Conservation (phyloP, 1,284 basidiomycete species). For the Ustilago vetiveriae region DNA sequence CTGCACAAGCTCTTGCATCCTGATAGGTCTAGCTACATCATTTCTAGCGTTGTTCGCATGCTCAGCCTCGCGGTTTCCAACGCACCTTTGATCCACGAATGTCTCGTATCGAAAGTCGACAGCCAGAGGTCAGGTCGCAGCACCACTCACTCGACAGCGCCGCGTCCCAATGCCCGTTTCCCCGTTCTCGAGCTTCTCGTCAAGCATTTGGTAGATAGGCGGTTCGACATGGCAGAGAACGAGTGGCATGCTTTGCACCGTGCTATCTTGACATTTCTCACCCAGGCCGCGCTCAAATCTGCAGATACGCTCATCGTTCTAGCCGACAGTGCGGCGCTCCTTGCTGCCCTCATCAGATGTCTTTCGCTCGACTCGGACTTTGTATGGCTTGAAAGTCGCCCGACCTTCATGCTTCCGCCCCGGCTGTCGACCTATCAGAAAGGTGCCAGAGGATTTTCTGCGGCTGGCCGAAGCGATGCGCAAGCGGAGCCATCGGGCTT, state of each 20-base stretch:
- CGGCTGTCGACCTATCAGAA: slow-evolving; percentile 5
- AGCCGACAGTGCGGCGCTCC: slow-evolving; percentile 49
- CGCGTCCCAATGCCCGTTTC: slow-evolving; percentile 32
- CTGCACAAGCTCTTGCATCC: slow-evolving; percentile 38
- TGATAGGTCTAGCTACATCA: slow-evolving; percentile 19
- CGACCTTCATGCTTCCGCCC: slow-evolving; percentile 26
- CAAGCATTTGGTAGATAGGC: slow-evolving; percentile 56
- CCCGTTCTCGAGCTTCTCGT: slow-evolving; percentile 52
- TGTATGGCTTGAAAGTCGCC: slow-evolving; percentile 43
- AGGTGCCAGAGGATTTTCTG: not conserved
- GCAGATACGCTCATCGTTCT: slow-evolving; percentile 46
- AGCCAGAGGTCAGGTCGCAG: not conserved
- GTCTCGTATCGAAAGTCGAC: slow-evolving; percentile 24
- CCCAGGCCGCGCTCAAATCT: slow-evolving; percentile 36
- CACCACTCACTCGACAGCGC: not conserved
- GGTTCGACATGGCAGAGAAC: slow-evolving; percentile 36
- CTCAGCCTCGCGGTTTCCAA: slow-evolving; percentile 25
- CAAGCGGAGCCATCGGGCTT: slow-evolving; percentile 21
- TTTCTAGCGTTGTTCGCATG: slow-evolving; percentile 26
- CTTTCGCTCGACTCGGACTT: slow-evolving; percentile 49
- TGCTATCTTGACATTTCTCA: slow-evolving; percentile 37
- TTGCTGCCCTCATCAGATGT: slow-evolving; percentile 52
- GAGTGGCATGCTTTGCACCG: slow-evolving; percentile 41
- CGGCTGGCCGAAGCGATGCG: slow-evolving; percentile 1
- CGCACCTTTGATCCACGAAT: slow-evolving; percentile 37